These are phyloP conservation scores for Actinidia arguta DNA, from an alignment of 179 eudicot genomes.

Conservation along the genomic window DNA sequence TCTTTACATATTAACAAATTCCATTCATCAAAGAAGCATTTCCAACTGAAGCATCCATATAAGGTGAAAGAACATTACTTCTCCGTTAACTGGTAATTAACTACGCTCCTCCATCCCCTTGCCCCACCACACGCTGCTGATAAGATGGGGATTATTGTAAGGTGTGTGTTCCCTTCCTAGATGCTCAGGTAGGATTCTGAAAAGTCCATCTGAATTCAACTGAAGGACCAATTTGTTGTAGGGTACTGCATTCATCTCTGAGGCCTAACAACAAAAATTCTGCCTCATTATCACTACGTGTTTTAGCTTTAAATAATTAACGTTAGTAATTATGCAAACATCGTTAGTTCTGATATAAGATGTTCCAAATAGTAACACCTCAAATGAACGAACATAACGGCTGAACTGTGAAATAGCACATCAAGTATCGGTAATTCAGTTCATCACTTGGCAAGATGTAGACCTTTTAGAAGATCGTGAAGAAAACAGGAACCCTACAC, in stretches of 20 bases:
- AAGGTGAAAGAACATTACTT: too few relatives aligned
- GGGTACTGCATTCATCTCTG: slow-evolving; percentile 36
- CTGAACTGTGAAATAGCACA: background rate
- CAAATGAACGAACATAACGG: background rate
- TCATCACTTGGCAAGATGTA: background rate
- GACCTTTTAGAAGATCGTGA: background rate
- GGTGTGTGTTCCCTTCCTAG: slow-evolving; percentile 1
- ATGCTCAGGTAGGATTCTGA: slow-evolving; percentile 14
- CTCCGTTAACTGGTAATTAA: too few relatives aligned
- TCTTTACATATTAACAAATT: too few relatives aligned
- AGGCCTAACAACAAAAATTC: slow-evolving; percentile 27
- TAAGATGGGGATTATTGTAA: too few relatives aligned
- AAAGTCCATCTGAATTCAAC: slow-evolving; percentile 6
- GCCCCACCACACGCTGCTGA: too few relatives aligned
- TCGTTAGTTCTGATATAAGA: background rate
- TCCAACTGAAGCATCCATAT: too few relatives aligned
- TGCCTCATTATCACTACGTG: slow-evolving; percentile 11
- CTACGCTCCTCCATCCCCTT: too few relatives aligned
- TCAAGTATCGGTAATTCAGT: background rate
- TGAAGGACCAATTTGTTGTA: slow-evolving; percentile 7
- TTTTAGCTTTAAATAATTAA: background rate
- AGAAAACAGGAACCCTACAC: background rate
- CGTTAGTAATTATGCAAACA: background rate
- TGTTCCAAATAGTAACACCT: background rate
- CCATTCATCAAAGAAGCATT: too few relatives aligned